A percentile compares a stretch with the other conserved stretches of the same genome.
These are phyloP conservation scores for Diospyros lotus DNA, from an alignment of 148 eudicot species.

Conservation along the genomic window DNA sequence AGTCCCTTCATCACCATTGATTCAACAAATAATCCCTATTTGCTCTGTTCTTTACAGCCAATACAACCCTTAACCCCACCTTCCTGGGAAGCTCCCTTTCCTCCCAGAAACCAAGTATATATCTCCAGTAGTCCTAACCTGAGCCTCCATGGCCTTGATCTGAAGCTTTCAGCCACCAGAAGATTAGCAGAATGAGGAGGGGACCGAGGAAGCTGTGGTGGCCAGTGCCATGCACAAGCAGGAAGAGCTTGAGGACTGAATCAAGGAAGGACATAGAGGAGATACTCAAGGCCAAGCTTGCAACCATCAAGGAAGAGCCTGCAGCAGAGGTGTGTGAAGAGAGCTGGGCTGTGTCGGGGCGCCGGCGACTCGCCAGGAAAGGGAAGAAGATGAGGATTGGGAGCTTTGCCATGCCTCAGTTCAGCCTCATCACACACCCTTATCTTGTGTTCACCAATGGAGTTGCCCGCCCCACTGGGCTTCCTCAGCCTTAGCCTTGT, in stretches of 20 bases:
- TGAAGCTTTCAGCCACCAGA: neutral
- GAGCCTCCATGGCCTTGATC: neutral
- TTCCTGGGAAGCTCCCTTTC: neutral
- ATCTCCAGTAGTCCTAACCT: neutral
- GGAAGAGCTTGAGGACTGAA: constrained; percentile 19
- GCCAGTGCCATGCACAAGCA: constrained; percentile 22
- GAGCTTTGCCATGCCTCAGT: constrained; percentile 9
- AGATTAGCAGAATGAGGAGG: constrained; percentile 9
- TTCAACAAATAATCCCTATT: neutral
- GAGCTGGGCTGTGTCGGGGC: neutral
- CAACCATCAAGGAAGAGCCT: constrained; percentile 20
- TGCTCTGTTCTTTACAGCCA: constrained; percentile 15
- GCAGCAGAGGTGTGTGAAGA: neutral
- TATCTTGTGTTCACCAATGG: constrained; percentile 17
- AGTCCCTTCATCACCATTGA: neutral
- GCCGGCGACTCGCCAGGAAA: constrained; percentile 7
- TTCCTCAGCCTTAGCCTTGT: neutral
- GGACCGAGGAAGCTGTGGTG: constrained; percentile 21
- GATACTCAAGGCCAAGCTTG: constrained; percentile 23
- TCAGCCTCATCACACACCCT: constrained; percentile 20
- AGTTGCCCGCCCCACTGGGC: constrained; percentile 10
- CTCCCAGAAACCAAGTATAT: neutral
- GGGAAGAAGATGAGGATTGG: constrained; percentile 15
- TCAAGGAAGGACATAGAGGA: constrained; percentile 23
- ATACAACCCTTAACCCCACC: constrained; percentile 14